phyloP scores from a whole-genome alignment of 2,329 filamentous ascomycete genomes.

The Leptographium wingfieldii region DNA sequence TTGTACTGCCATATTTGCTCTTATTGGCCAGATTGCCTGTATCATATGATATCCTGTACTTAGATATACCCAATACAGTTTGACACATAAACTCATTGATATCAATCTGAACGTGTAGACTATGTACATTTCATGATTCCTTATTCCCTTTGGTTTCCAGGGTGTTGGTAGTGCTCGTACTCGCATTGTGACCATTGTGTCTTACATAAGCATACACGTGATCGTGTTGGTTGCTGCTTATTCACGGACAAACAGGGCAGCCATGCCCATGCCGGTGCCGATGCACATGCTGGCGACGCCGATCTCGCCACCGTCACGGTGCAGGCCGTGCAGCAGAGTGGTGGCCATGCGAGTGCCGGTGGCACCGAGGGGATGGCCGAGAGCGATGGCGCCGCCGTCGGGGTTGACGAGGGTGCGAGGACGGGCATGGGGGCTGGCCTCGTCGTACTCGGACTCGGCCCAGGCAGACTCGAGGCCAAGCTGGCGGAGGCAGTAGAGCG shows the following conservation, averaged over 20 bases:
- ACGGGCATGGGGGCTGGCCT: not conserved
- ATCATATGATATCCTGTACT: not conserved
- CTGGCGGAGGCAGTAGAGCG: slow-evolving; percentile 57
- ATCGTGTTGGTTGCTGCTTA: slow-evolving; percentile 1
- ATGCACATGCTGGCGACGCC: slow-evolving; percentile 89
- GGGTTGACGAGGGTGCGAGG: slow-evolving; percentile 61
- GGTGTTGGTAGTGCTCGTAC: not conserved
- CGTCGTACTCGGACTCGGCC: slow-evolving; percentile 26
- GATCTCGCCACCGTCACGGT: slow-evolving; percentile 57
- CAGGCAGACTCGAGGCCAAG: slow-evolving; percentile 51
- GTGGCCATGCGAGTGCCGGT: slow-evolving; percentile 73
- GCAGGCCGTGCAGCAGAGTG: slow-evolving; percentile 55
- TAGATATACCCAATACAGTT: too few relatives aligned
- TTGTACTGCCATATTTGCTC: not conserved
- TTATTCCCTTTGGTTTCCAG: not conserved
- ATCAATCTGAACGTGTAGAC: not conserved
- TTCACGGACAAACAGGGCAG: slow-evolving; percentile 21
- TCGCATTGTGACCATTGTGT: not conserved
- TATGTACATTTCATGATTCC: not conserved
- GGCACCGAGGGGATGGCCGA: slow-evolving; percentile 83
- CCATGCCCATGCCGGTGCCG: slow-evolving; percentile 66
- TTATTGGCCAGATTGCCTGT: not conserved
- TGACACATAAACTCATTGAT: too few relatives aligned
- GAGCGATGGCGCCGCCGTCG: slow-evolving; percentile 85
- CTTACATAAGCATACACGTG: not conserved